Percentiles rank a stretch among this genome's conserved stretches.
Evolutionary conservation across 257 asterid genomes (phyloP).

Genomic region (Buddleja alternifolia): DNA sequence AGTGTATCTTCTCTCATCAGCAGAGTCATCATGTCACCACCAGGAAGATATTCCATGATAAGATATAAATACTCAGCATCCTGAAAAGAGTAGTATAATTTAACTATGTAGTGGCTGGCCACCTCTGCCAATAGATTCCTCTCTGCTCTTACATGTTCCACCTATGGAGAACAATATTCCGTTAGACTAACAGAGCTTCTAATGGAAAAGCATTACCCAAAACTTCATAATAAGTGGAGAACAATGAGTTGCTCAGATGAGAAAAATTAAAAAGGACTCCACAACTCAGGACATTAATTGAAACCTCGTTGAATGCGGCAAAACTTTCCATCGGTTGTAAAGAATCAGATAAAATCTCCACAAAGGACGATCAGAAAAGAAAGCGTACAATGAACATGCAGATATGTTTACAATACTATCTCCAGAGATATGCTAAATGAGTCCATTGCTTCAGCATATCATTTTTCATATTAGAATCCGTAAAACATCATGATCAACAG

Average conservation of each 20-base stretch:
- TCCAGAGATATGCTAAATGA: not conserved
- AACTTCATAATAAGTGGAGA: not conserved
- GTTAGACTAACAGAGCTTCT: slow-evolving; percentile 14
- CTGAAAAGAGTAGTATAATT: slow-evolving; percentile 87
- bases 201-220: slow-evolving; percentile 12
- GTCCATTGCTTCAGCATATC: not conserved
- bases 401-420: not conserved
- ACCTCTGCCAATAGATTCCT: slow-evolving; percentile 93
- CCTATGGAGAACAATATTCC: slow-evolving; percentile 45
- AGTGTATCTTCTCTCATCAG: slow-evolving; percentile 89
- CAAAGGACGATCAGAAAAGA: slow-evolving; percentile 2
- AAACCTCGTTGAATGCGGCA: not conserved
- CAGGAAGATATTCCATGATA: slow-evolving; percentile 97
- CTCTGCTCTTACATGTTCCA: slow-evolving; percentile 95
- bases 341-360: not conserved
- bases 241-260: not conserved
- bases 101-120: slow-evolving; percentile 88
- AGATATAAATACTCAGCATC: slow-evolving; percentile 89
- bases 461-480: slow-evolving; percentile 1
- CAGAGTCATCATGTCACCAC: slow-evolving; percentile 96
- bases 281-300: slow-evolving; percentile 6
- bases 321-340: slow-evolving; percentile 6
- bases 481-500: not conserved
- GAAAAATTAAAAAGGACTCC: not conserved
- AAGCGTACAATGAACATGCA: not conserved